phyloP scores from a whole-genome alignment of 163 green algal species.

The Prototheca wickerhamii region DNA sequence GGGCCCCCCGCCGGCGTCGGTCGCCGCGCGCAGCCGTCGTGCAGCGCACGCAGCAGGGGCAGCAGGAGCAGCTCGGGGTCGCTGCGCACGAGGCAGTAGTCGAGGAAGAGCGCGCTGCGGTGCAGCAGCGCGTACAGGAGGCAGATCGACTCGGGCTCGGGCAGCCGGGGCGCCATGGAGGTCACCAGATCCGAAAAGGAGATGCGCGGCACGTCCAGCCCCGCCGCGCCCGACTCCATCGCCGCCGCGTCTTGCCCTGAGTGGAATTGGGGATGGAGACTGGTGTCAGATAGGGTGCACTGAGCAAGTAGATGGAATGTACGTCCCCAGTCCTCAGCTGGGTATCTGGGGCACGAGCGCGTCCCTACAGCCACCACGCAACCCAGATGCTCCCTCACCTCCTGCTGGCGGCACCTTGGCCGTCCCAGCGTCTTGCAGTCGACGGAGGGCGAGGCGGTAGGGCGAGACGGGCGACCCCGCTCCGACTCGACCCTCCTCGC shows the following conservation, averaged over 20 bases:
- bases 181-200: background rate
- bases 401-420: conserved; percentile 5
- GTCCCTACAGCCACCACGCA: conserved; percentile 17
- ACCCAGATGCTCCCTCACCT: no score
- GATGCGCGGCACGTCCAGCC: conserved; percentile 1
- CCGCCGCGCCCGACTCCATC: no score
- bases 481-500: background rate
- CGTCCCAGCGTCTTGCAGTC: conserved; percentile 35
- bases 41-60: conserved; percentile 67
- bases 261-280: no score
- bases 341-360: no score
- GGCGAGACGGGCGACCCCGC: conserved; percentile 21
- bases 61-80: conserved; percentile 57
- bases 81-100: conserved; percentile 41
- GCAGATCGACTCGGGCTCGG: conserved; percentile 36
- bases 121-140: conserved; percentile 80
- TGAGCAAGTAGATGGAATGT: no score
- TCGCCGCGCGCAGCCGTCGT: conserved; percentile 35
- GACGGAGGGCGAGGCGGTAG: conserved; percentile 39
- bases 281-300: no score
- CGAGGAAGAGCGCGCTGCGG: conserved; percentile 43
- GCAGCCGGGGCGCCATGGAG: background rate
- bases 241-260: no score
- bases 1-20: conserved; percentile 29
- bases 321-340: no score